Evolutionary conservation across 148 eudicot species (phyloP), one percentile per base, ranked within the genome.

Genomic region (Polygonum maritimum): DNA sequence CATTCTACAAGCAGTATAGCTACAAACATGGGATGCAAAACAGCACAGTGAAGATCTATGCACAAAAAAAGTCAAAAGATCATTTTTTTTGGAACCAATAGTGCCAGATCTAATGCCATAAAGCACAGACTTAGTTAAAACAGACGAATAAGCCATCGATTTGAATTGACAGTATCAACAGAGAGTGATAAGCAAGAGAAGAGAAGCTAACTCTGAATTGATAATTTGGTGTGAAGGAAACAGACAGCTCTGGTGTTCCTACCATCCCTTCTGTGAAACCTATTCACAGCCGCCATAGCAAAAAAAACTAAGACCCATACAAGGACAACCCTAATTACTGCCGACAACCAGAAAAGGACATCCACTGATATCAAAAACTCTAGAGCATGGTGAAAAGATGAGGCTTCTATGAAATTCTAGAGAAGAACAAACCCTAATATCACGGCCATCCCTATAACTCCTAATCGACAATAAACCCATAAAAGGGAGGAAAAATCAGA

Each of bases 261-360:
- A 26, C 5, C 69, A 60, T 60, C 69, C 35, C 31, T 60, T 60
- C 69, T 22, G 38, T 14, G 45, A 36, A 36, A 14, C 71, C 11
- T 67, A 67, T 38, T 67, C 19, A 60, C 36, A 67, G 71, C 41
- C 71, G 71, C 44, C 71, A 67, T 33, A 35, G 70, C 40, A 3
- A 67, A 67, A 3, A 67, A 67, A 67, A 35, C 6, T 35, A 14
- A 35, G 19, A 10, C 39, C 39, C 39, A 62, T 31, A 62, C 69
- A 67, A 36, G 36, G 71, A 22, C n/a, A 67, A 16, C 41, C 71
- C 45, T 38, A 67, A 16, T 36, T 67, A 36, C 44, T 67, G 44
- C 71, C 44, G 71, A 67, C 41, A 67, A 67, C 10, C 41, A 67
- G 36, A 57, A 57, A 13, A 65, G 41, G 19, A 35, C 7, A 67